Evolutionary conservation across 2,329 filamentous ascomycete genomes (phyloP), one percentile per base, ranked within the genome.

Genomic region (Exophiala xenobiotica): DNA sequence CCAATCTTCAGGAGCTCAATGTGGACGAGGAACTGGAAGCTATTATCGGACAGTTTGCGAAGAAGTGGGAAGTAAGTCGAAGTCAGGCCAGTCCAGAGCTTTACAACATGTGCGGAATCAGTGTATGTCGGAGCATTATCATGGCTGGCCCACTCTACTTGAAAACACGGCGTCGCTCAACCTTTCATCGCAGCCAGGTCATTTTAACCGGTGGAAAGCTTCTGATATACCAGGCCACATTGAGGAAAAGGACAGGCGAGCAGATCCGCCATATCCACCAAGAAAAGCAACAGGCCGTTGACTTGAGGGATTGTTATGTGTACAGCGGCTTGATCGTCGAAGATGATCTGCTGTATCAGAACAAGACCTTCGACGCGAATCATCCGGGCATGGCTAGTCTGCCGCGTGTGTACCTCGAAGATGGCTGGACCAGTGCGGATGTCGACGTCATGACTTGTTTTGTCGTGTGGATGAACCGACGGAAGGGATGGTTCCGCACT

Each of bases 21-120:
- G 83, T 87, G 50, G 82, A 86, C 62, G 83, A 87, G 63, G 79
- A 82, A 58, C 74, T 78, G 58, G 83, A 87, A 66, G 82, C 83
- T 0, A 68, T 78, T 37, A 67, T 86, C n/a, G 83, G 83, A 7
- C 82, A 85, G 61, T 86, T 82, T 61, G 82, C 82, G 0, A 72
- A 76, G 57, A 86, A 86, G 61, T 87, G 83, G 83, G 83, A 87
- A 64, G 82, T 86, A 18, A 79, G 74, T 12, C 77, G 82, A 56
- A 79, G 81, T 1, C 78, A 78, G 58, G 81, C 83, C n/a, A 83
- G 78, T 1, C 78, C 83, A 1, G 70, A 79, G 31, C 68, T 86
- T n/a, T 86, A 85, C 70, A 83, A 87, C 64, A 77, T 86, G 70
- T 87, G 83, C 64, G 77, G 79, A n/a, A 77, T 86, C 18, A 76